Percentiles rank a stretch among this genome's conserved stretches.
Conservation (phyloP, 2,329 filamentous ascomycete species). For the Epichloe sp. region DNA sequence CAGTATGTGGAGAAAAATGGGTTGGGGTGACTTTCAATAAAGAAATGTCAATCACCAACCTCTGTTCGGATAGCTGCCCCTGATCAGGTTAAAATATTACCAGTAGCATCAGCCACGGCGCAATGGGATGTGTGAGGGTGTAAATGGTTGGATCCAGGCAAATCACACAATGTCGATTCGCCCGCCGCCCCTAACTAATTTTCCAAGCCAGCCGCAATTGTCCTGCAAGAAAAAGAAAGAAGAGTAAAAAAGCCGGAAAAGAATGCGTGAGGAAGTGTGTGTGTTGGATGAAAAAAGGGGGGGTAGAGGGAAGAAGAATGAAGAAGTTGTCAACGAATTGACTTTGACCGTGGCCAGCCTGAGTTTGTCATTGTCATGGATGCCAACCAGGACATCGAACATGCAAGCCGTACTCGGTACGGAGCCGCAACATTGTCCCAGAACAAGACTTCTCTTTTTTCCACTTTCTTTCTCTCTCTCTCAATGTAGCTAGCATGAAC, state of each 20-base stretch:
- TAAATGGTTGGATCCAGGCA: conserved; percentile 5
- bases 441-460: neutral
- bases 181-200: neutral
- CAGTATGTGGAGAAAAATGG: neutral
- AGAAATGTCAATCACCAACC: conserved; percentile 4
- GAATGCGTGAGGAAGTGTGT: neutral
- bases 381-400: conserved; percentile 1
- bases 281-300: neutral
- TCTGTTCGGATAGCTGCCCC: conserved; percentile 2
- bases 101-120: conserved; percentile 3
- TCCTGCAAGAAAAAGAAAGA: conserved; percentile 1
- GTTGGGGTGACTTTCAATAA: neutral
- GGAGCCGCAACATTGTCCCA: conserved; percentile 2
- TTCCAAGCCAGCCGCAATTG: conserved; percentile 2
- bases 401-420: neutral
- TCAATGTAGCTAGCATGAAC: conserved; percentile 6
- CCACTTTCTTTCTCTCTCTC: neutral
- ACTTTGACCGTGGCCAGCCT: neutral
- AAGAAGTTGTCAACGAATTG: conserved; percentile 2
- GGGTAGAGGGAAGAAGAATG: neutral
- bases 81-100: neutral
- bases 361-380: conserved; percentile 2
- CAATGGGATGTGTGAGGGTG: conserved; percentile 2
- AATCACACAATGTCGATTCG: conserved; percentile 4
- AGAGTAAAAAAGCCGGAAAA: neutral